These are phyloP conservation scores for Krasilnikovozyma curviuscula DNA, from an alignment of 768 basidiomycete species.

Conservation along the genomic window DNA sequence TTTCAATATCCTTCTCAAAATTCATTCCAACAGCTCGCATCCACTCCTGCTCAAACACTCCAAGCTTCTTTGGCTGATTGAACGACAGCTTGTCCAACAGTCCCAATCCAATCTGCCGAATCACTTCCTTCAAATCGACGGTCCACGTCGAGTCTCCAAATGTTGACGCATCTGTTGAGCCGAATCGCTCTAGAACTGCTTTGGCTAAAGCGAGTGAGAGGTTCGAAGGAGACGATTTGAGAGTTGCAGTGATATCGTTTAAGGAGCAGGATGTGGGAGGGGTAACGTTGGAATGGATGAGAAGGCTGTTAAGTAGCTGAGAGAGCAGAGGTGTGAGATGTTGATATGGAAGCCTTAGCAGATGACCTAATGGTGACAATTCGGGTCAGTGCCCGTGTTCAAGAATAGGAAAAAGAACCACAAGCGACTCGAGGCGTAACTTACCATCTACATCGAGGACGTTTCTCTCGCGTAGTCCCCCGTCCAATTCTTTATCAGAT, in stretches of 20 bases:
- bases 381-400: background rate
- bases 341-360: constrained; percentile 47
- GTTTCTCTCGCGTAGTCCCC: constrained; percentile 45
- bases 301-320: constrained; percentile 51
- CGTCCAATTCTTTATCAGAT: constrained; percentile 51
- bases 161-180: constrained; percentile 30
- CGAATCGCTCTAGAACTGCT: constrained; percentile 73
- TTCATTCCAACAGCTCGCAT: too few relatives aligned
- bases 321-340: constrained; percentile 37
- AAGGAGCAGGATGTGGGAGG: background rate
- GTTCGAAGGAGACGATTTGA: constrained; percentile 48
- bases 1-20: too few relatives aligned
- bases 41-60: too few relatives aligned
- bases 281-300: constrained; percentile 33
- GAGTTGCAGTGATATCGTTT: background rate
- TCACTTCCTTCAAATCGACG: constrained; percentile 41
- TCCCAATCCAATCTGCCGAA: constrained; percentile 59
- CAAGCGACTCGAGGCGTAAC: constrained; percentile 4
- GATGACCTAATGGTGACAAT: constrained; percentile 33
- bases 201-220: constrained; percentile 39
- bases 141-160: constrained; percentile 35
- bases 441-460: constrained; percentile 55
- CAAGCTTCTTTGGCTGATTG: too few relatives aligned
- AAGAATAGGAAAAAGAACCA: background rate
- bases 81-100: too few relatives aligned